A percentile compares a stretch with the other conserved stretches of the same genome.
Conservation (phyloP, 139 green algal genomes). For the Chlamydomonas sp. region DNA sequence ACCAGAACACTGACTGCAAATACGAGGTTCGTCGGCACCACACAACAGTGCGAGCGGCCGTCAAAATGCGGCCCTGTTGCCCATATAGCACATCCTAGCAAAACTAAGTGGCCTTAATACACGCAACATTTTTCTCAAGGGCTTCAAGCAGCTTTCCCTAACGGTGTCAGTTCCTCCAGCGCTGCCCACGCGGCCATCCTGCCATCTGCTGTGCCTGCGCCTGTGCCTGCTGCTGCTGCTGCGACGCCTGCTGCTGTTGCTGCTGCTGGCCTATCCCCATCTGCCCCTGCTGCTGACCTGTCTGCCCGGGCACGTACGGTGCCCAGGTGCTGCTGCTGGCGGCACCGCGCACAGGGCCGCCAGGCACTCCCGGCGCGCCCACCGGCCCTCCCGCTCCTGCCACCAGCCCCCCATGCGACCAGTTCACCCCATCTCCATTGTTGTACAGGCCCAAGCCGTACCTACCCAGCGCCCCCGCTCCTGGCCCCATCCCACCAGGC, state of each 20-base stretch:
- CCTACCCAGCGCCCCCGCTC: background rate
- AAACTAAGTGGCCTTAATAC: background rate
- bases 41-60: too few species aligned
- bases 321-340: slow-evolving; percentile 23
- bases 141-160: background rate
- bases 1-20: too few species aligned
- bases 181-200: slow-evolving; percentile 34
- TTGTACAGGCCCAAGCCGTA: slow-evolving; percentile 30
- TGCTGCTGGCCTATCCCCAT: background rate
- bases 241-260: slow-evolving; percentile 25
- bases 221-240: slow-evolving; percentile 17
- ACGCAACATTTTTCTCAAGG: background rate
- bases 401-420: slow-evolving; percentile 4
- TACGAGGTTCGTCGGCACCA: too few species aligned
- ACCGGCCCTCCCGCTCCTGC: background rate
- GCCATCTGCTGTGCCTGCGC: slow-evolving; percentile 20
- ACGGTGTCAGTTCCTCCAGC: slow-evolving; percentile 15
- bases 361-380: background rate
- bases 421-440: slow-evolving; percentile 28
- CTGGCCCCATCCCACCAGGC: background rate
- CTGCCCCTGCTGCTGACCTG: background rate
- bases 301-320: slow-evolving; percentile 14
- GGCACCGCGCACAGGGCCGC: background rate
- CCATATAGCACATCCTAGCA: too few species aligned
- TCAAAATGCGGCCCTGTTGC: too few species aligned